A percentile compares a stretch with the other conserved stretches of the same genome.
These are phyloP conservation scores for Ganoderma meredithae DNA, from an alignment of 1,284 basidiomycete genomes.

Conservation along the genomic window DNA sequence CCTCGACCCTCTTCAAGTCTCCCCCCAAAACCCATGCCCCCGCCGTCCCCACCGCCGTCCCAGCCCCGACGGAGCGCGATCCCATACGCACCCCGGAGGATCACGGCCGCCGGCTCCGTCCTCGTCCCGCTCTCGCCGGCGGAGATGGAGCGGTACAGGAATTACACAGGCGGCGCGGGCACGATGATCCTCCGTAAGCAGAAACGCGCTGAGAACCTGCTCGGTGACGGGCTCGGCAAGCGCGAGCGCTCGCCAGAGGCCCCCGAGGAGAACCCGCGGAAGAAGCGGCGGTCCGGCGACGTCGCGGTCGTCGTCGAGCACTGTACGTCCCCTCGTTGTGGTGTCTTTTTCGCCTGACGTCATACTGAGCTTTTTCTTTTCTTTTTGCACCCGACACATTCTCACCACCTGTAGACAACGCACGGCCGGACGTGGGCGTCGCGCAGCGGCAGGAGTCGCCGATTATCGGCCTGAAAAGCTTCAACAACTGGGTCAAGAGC, in stretches of 20 bases:
- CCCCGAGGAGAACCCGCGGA: slow-evolving; percentile 48
- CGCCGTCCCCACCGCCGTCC: slow-evolving; percentile 34
- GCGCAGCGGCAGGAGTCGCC: slow-evolving; percentile 88
- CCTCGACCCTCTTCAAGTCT: slow-evolving; percentile 28
- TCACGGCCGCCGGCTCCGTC: slow-evolving; percentile 66
- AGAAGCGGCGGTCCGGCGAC: slow-evolving; percentile 66
- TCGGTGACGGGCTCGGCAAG: slow-evolving; percentile 31
- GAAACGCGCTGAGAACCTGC: slow-evolving; percentile 55
- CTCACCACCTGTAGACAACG: slow-evolving; percentile 74
- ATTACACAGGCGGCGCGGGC: slow-evolving; percentile 62
- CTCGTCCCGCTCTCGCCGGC: slow-evolving; percentile 67
- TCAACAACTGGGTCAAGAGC: slow-evolving; percentile 99
- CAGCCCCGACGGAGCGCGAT: slow-evolving; percentile 40
- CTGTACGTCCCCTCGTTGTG: slow-evolving; percentile 54
- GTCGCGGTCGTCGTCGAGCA: slow-evolving; percentile 75
- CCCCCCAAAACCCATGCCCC: slow-evolving; percentile 30
- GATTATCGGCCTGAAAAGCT: slow-evolving; percentile 95
- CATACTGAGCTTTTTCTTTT: not conserved
- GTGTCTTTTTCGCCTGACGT: slow-evolving; percentile 17
- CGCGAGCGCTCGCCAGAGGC: slow-evolving; percentile 56
- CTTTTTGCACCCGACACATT: not conserved
- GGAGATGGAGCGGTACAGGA: slow-evolving; percentile 68
- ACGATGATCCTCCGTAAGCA: slow-evolving; percentile 64
- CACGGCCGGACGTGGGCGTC: slow-evolving; percentile 90
- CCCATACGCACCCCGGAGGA: slow-evolving; percentile 73